phyloP scores from a whole-genome alignment of 257 asterid genomes.

The Plantago major region DNA sequence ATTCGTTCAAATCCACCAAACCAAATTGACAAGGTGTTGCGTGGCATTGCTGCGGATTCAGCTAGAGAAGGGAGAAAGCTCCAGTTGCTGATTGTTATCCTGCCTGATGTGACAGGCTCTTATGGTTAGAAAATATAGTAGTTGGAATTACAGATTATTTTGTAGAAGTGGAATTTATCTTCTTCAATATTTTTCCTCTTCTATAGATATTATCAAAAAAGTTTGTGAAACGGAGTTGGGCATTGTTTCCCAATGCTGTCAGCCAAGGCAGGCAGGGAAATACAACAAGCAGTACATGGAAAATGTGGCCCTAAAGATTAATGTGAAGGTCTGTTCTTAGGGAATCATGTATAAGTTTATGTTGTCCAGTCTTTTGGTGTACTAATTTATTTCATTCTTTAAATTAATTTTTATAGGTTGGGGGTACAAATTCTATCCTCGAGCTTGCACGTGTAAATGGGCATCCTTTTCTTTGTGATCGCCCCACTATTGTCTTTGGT shows the following conservation, averaged over 20 bases:
- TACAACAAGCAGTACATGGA: slow-evolving; percentile 52
- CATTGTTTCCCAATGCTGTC: slow-evolving; percentile 85
- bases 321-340: slow-evolving; percentile 59
- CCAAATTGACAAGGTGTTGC: slow-evolving; percentile 40
- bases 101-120: slow-evolving; percentile 61
- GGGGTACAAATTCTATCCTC: slow-evolving; percentile 61
- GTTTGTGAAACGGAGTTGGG: slow-evolving; percentile 80
- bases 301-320: slow-evolving; percentile 68
- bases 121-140: slow-evolving; percentile 47
- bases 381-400: too few relatives aligned
- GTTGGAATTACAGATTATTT: not conserved
- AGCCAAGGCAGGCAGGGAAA: slow-evolving; percentile 33
- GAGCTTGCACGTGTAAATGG: slow-evolving; percentile 29
- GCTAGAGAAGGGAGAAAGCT: slow-evolving; percentile 22
- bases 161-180: not conserved
- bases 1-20: slow-evolving; percentile 15
- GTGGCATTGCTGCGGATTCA: slow-evolving; percentile 28
- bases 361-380: too few relatives aligned
- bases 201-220: slow-evolving; percentile 63
- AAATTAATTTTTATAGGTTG: slow-evolving; percentile 51
- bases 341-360: not conserved
- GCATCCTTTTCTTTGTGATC: slow-evolving; percentile 39
- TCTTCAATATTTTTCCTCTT: not conserved
- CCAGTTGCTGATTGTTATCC: slow-evolving; percentile 59
- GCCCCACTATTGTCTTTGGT: slow-evolving; percentile 72